Percentiles rank a stretch among this genome's conserved stretches.
Conservation (phyloP, 139 green algal genomes). For the Micromonas commoda region DNA sequence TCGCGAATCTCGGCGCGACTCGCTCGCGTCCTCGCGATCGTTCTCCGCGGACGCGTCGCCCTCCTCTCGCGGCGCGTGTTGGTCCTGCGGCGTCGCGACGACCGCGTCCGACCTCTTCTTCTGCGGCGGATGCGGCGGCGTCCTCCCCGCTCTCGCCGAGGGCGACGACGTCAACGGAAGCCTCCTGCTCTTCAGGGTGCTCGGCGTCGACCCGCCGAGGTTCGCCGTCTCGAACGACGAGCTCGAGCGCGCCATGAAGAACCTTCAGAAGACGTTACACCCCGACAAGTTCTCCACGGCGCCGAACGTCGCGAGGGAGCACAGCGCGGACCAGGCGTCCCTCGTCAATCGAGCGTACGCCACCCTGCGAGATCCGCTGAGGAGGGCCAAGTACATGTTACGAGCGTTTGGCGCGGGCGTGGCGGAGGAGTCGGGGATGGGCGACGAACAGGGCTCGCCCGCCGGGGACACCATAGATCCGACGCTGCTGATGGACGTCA, state of each 20-base stretch:
- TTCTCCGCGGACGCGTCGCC: too few relatives aligned
- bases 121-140: too few relatives aligned
- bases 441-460: constrained; percentile 4
- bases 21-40: too few relatives aligned
- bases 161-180: neutral
- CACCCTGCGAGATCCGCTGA: constrained; percentile 9
- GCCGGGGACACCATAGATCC: too few relatives aligned
- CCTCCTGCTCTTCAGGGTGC: neutral
- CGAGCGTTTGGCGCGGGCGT: neutral
- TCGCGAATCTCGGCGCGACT: too few relatives aligned
- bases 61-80: too few relatives aligned
- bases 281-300: constrained; percentile 7
- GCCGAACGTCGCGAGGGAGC: neutral
- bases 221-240: neutral
- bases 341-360: constrained; percentile 17
- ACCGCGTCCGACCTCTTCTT: too few relatives aligned
- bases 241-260: constrained; percentile 12
- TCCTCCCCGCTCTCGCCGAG: too few relatives aligned
- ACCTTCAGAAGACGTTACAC: constrained; percentile 2
- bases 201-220: neutral
- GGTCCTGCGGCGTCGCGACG: too few relatives aligned
- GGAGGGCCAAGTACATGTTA: constrained; percentile 20
- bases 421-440: constrained; percentile 4
- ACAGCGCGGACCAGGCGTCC: neutral
- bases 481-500: constrained; percentile 23